These are phyloP conservation scores for Boletus reticulatus DNA, from an alignment of 768 basidiomycete genomes.

Conservation along the genomic window DNA sequence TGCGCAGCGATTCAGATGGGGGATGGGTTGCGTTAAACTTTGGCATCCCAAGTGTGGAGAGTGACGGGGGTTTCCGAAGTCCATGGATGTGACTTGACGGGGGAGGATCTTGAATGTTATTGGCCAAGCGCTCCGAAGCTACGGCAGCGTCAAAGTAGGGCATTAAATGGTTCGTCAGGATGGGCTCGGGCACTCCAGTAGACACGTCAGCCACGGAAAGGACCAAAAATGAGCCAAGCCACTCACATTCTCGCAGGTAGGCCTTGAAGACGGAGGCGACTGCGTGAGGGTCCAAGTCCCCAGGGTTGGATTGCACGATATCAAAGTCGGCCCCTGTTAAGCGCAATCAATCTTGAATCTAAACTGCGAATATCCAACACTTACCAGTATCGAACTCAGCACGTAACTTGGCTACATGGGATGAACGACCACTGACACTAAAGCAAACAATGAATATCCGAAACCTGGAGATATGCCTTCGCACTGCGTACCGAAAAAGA, in stretches of 20 bases:
- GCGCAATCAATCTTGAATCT: conserved; percentile 3
- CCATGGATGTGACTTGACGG: conserved; percentile 38
- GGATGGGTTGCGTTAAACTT: conserved; percentile 58
- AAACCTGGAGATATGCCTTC: neutral
- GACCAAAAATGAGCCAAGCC: neutral
- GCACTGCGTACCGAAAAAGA: conserved; percentile 65
- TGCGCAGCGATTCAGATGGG: conserved; percentile 56
- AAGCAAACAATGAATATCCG: conserved; percentile 9
- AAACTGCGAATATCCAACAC: conserved; percentile 16
- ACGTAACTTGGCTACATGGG: conserved; percentile 73
- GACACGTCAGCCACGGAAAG: conserved; percentile 5
- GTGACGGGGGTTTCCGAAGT: conserved; percentile 74
- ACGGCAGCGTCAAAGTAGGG: conserved; percentile 81
- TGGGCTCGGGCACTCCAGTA: conserved; percentile 75
- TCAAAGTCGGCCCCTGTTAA: conserved; percentile 80
- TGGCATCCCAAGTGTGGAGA: conserved; percentile 76
- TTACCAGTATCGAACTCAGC: conserved; percentile 79
- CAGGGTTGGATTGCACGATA: conserved; percentile 71
- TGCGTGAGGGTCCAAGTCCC: conserved; percentile 92
- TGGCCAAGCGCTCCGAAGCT: conserved; percentile 45
- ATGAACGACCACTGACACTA: conserved; percentile 81
- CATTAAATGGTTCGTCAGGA: conserved; percentile 69
- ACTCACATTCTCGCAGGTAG: conserved; percentile 88
- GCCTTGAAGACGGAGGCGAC: conserved; percentile 93
- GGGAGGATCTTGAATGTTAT: conserved; percentile 23